These are phyloP conservation scores for Nemania sp. DNA, from an alignment of 2,329 filamentous ascomycete genomes.

Conservation along the genomic window DNA sequence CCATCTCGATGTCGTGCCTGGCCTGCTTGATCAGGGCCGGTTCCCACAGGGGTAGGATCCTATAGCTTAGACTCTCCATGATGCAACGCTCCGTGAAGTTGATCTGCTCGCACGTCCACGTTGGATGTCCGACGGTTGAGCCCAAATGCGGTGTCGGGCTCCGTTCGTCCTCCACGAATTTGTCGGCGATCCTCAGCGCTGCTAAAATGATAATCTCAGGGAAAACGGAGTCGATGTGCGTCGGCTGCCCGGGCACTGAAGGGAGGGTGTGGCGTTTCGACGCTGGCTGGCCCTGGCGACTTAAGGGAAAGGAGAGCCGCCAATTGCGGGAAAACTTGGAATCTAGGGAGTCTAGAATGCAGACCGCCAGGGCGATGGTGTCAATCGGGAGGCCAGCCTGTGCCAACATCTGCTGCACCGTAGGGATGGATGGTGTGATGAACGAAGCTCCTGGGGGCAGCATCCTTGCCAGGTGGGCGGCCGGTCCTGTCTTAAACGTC, in stretches of 20 bases:
- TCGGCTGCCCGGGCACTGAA: conserved; percentile 39
- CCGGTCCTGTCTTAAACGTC: conserved; percentile 56
- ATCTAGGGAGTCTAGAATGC: conserved; percentile 68
- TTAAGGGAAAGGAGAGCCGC: conserved; percentile 62
- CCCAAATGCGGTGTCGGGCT: conserved; percentile 59
- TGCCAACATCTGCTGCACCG: conserved; percentile 64
- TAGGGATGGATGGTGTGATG: conserved; percentile 58
- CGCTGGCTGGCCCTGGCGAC: conserved; percentile 31
- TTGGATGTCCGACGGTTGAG: conserved; percentile 55
- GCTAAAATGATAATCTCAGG: conserved; percentile 68
- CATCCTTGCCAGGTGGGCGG: conserved; percentile 68
- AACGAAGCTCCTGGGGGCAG: conserved; percentile 67
- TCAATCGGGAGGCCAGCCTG: conserved; percentile 63
- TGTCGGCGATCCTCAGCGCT: conserved; percentile 66
- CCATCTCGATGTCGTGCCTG: conserved; percentile 67
- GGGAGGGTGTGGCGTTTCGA: conserved; percentile 53
- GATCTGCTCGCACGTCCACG: conserved; percentile 66
- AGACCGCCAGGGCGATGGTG: conserved; percentile 66
- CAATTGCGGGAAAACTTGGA: conserved; percentile 65
- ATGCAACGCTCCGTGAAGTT: conserved; percentile 67
- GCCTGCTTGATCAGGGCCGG: conserved; percentile 61
- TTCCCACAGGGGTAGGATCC: conserved; percentile 64
- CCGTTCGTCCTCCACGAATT: conserved; percentile 66
- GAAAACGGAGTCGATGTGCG: conserved; percentile 63
- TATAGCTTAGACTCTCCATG: conserved; percentile 66